These are phyloP conservation scores for Boletus barrowsii DNA, from an alignment of 768 basidiomycete species.

Conservation along the genomic window DNA sequence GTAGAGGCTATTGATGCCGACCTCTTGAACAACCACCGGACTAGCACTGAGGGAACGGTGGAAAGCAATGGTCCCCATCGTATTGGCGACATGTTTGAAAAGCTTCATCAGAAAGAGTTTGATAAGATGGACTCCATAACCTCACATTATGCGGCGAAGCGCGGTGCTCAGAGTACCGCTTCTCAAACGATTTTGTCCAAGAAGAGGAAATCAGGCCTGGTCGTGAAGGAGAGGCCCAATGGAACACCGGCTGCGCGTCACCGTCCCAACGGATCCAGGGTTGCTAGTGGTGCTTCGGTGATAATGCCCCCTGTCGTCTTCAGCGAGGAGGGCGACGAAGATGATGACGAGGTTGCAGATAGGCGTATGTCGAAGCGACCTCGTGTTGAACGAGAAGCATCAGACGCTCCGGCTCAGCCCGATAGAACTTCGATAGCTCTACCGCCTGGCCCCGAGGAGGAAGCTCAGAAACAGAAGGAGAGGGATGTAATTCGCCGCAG, in stretches of 20 bases:
- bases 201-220: conserved; percentile 52
- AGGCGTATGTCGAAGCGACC: conserved; percentile 46
- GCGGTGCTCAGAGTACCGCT: conserved; percentile 24
- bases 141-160: conserved; percentile 46
- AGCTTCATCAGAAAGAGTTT: conserved; percentile 63
- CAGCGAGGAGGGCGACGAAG: conserved; percentile 49
- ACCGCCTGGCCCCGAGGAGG: conserved; percentile 23
- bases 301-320: conserved; percentile 56
- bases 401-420: conserved; percentile 22
- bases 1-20: conserved; percentile 45
- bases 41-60: conserved; percentile 1
- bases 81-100: conserved; percentile 46
- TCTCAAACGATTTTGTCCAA: conserved; percentile 26
- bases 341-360: conserved; percentile 37
- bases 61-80: conserved; percentile 23
- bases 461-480: conserved; percentile 41
- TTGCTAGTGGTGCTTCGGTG: conserved; percentile 24
- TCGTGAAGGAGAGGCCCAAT: conserved; percentile 32
- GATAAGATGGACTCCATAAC: conserved; percentile 77
- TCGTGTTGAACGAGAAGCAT: conserved; percentile 33
- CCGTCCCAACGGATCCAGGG: conserved; percentile 23
- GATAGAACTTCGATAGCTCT: conserved; percentile 37
- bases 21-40: conserved; percentile 38
- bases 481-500: conserved; percentile 59
- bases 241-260: conserved; percentile 13